Evolutionary conservation across 2,329 filamentous ascomycete species (phyloP), one percentile per base, ranked within the genome.

Genomic region (Dactylella cylindrospora): DNA sequence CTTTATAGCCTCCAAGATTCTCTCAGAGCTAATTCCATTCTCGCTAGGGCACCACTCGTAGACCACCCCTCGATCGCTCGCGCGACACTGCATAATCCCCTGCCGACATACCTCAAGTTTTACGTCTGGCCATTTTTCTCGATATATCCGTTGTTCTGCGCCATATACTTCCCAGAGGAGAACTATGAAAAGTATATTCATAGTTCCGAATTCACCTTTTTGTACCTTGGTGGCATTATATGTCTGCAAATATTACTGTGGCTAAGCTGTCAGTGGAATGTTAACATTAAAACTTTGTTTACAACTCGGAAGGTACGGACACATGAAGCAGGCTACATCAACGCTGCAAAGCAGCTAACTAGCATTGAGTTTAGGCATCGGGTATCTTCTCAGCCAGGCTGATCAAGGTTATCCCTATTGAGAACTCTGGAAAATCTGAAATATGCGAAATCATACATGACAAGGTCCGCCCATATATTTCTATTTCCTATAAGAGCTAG

Each of bases 191-290:
- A 84, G 71, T 84, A 97, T 76, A 94, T 98, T 66, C 83, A 86
- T 69, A 90, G 86, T n/a, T 84, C 86, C 68, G 93, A 98, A 78
- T 98, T 93, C 91, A 97, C 94, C 0, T 95, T 95, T 72, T 88
- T 98, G 65, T 98, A 88, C 84, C 82, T 86, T 67, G 91, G 87
- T 70, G 80, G 83, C 67, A 96, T 98, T 71, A 79, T 94, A 72
- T 95, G 90, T 8, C 71, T 86, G 53, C 94, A 98, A 77, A 84
- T 88, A 66, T 80, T 98, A 66, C 76, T 90, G 68, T 98, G 93
- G 91, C 80, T 98, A 65, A 91, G 87, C 76, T 98, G 93, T 39
- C 89, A 97, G 76, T 98, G 93, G 93, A 97, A 88, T 71, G 89
- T 98, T 72, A 84, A 90, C 71, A 77, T 97, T 66, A 82, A 84